These are phyloP conservation scores for Plantago major DNA, from an alignment of 257 asterid species.

Conservation along the genomic window DNA sequence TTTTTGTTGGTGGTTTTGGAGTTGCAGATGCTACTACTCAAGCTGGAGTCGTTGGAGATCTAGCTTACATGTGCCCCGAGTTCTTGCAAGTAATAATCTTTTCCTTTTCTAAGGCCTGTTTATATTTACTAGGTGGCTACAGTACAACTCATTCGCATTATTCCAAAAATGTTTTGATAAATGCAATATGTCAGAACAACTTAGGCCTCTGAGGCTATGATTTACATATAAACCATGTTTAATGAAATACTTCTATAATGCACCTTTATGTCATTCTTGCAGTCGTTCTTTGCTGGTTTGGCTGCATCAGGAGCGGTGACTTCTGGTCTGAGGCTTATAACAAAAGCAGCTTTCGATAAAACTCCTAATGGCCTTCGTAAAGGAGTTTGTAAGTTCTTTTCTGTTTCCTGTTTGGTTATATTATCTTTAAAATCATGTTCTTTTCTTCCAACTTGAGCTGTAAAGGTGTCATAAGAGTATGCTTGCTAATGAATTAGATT, in stretches of 20 bases:
- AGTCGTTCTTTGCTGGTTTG: constrained; percentile 86
- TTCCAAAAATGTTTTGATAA: background rate
- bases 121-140: background rate
- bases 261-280: constrained; percentile 15
- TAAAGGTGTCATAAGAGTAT: background rate
- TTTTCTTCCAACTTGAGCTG: too few species aligned
- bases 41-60: constrained; percentile 90
- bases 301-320: constrained; percentile 92
- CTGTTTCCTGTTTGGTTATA: background rate
- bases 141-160: background rate
- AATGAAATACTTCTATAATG: background rate
- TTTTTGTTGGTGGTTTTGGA: constrained; percentile 68
- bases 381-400: constrained; percentile 68
- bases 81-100: constrained; percentile 55
- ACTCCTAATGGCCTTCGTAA: constrained; percentile 60
- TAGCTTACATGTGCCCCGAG: constrained; percentile 76
- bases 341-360: constrained; percentile 82
- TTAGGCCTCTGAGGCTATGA: too few species aligned
- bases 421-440: background rate
- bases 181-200: background rate
- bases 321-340: constrained; percentile 67
- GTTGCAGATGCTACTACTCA: constrained; percentile 78
- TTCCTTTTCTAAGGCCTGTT: background rate
- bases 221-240: background rate
- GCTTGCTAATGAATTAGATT: background rate